Evolutionary conservation across 148 eudicot genomes (phyloP).

Genomic region (Chenopodium quinoa): DNA sequence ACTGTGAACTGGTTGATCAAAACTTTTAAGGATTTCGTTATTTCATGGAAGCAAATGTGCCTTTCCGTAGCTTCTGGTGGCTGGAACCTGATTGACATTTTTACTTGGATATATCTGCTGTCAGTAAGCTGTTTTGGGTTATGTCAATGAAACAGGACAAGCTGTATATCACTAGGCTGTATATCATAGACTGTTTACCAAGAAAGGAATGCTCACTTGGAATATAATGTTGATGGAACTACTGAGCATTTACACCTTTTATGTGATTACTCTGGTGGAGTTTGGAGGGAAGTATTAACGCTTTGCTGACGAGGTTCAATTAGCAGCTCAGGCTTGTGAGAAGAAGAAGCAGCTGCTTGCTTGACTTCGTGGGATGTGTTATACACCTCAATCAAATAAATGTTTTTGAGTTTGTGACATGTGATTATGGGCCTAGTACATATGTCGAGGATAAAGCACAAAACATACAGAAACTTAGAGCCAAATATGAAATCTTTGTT

Average conservation of each 20-base stretch:
- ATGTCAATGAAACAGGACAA: neutral
- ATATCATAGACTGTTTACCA: neutral
- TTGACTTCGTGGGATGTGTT: neutral
- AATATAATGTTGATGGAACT: too few relatives aligned
- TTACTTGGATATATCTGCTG: neutral
- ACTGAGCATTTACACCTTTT: too few relatives aligned
- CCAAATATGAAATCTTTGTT: neutral
- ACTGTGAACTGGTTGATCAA: neutral
- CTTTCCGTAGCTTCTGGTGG: neutral
- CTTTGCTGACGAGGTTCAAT: neutral
- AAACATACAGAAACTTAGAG: neutral
- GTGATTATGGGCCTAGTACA: neutral
- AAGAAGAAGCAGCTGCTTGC: neutral
- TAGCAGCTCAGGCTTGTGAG: neutral
- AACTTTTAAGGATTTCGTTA: neutral
- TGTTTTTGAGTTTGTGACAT: neutral
- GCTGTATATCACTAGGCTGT: neutral
- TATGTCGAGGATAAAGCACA: neutral
- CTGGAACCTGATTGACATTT: neutral
- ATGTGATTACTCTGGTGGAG: neutral
- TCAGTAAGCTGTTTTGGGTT: neutral
- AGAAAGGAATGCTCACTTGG: too few relatives aligned
- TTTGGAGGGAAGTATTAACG: neutral
- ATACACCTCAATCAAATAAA: neutral
- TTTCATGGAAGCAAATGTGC: neutral